Conservation (phyloP, 1,284 basidiomycete species). For the Pholiota adiposa region DNA sequence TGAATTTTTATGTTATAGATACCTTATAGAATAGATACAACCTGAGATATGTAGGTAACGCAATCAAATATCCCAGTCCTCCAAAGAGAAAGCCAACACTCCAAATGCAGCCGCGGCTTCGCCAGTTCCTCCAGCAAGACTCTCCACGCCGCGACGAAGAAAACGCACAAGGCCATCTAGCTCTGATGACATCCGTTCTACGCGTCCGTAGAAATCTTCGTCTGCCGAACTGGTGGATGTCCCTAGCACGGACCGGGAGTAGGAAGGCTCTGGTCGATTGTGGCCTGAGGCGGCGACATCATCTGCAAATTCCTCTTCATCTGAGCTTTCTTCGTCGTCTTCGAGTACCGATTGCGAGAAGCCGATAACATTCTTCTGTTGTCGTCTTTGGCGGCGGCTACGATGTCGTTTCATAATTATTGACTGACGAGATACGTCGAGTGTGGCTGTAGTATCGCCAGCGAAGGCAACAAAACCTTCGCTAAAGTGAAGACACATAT, state of each 20-base stretch:
- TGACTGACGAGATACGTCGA: constrained; percentile 64
- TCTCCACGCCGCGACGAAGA: constrained; percentile 68
- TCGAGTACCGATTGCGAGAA: constrained; percentile 49
- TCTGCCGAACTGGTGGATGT: constrained; percentile 43
- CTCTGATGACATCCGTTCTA: constrained; percentile 69
- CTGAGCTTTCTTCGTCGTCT: constrained; percentile 50
- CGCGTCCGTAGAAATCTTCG: constrained; percentile 48
- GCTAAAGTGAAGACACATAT: constrained; percentile 73
- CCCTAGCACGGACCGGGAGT: constrained; percentile 47
- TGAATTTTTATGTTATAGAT: neutral
- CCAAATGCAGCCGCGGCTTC: constrained; percentile 69
- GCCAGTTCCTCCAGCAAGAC: constrained; percentile 54
- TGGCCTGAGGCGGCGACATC: constrained; percentile 34
- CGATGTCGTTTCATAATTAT: constrained; percentile 59
- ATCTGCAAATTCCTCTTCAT: constrained; percentile 45
- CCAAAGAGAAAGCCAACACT: constrained; percentile 75
- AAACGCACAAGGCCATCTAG: constrained; percentile 74
- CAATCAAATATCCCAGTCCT: constrained; percentile 75
- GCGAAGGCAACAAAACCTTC: constrained; percentile 64
- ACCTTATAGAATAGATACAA: neutral
- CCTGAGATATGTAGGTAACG: neutral
- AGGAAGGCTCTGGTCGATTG: constrained; percentile 43
- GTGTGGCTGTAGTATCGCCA: constrained; percentile 57
- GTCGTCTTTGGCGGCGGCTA: constrained; percentile 56
- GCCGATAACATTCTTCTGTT: constrained; percentile 62